phyloP scores from a whole-genome alignment of 75 land plant species.

The Cryptomeria japonica region DNA sequence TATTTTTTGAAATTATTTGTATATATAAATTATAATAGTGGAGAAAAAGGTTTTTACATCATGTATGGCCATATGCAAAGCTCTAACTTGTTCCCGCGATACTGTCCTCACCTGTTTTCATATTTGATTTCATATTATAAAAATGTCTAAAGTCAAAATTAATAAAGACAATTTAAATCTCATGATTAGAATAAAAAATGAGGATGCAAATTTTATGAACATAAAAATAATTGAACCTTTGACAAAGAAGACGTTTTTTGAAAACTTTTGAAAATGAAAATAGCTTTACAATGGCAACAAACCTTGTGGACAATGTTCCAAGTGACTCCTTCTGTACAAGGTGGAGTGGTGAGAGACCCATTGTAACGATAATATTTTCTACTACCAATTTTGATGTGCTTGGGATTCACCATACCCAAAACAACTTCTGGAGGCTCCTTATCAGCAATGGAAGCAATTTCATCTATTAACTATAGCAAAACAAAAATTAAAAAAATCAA shows the following conservation, averaged over 20 bases:
- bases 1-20: no score
- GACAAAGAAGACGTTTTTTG: neutral
- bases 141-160: no score
- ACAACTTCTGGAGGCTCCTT: neutral
- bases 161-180: no score
- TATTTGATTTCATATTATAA: no score
- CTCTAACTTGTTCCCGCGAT: slow-evolving; percentile 20
- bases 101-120: slow-evolving; percentile 21
- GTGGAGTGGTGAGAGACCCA: slow-evolving; percentile 26
- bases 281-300: neutral
- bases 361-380: slow-evolving; percentile 18
- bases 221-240: neutral
- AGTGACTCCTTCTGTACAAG: slow-evolving; percentile 21
- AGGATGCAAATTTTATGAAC: neutral
- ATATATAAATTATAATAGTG: neutral
- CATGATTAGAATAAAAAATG: neutral
- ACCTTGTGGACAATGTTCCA: slow-evolving; percentile 20
- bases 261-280: neutral
- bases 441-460: neutral
- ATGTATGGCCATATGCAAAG: slow-evolving; percentile 15
- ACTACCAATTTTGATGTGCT: slow-evolving; percentile 6
- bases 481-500: neutral
- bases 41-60: slow-evolving; percentile 13
- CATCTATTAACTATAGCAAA: neutral
- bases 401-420: slow-evolving; percentile 16